A percentile compares a stretch with the other conserved stretches of the same genome.
Evolutionary conservation across 2,329 filamentous ascomycete genomes (phyloP).

Genomic region (Sporothrix pallida): DNA sequence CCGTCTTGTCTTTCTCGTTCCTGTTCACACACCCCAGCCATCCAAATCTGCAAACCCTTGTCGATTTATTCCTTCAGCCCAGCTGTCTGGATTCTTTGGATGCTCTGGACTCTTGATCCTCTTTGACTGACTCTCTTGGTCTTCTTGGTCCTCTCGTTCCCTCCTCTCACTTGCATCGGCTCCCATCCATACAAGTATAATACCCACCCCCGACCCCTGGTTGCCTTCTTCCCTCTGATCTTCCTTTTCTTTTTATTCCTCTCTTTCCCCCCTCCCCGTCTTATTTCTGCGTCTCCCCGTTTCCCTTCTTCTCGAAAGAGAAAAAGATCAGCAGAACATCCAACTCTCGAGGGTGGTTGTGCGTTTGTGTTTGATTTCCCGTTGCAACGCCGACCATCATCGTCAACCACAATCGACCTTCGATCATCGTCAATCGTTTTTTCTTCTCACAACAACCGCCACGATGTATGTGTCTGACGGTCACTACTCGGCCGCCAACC

Average conservation of each 20-base stretch:
- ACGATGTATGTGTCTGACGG: constrained; percentile 50
- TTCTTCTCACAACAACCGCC: background rate
- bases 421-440: background rate
- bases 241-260: background rate
- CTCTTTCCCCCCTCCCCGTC: background rate
- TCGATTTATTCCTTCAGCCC: constrained; percentile 5
- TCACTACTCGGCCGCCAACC: constrained; percentile 70
- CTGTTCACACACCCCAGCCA: background rate
- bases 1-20: too few species aligned
- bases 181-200: constrained; percentile 8
- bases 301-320: constrained; percentile 27
- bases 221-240: constrained; percentile 6
- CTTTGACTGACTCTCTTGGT: background rate
- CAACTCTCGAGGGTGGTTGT: constrained; percentile 11
- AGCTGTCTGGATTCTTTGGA: background rate
- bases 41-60: background rate
- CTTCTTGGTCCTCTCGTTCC: background rate
- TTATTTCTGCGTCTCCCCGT: background rate
- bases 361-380: background rate
- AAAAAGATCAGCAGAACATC: constrained; percentile 31
- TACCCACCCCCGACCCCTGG: constrained; percentile 4
- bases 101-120: background rate
- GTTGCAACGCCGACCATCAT: background rate
- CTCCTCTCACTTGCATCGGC: background rate
- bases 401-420: background rate